Evolutionary conservation across 805 yeast species (phyloP).

Genomic region (Candida palmyrensis): DNA sequence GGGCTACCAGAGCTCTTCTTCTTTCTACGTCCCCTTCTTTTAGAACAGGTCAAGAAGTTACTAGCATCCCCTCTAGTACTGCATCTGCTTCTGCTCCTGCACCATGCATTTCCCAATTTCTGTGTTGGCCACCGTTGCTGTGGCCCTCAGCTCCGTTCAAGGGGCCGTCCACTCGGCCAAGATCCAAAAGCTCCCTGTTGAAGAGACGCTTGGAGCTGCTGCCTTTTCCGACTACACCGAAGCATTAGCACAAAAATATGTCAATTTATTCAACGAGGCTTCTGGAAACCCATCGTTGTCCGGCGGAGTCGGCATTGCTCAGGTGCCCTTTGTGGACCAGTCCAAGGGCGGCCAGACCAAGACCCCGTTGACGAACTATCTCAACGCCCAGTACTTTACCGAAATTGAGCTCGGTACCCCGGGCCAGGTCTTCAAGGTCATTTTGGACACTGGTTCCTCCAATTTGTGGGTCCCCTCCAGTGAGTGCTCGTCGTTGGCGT

Average conservation of each 20-base stretch:
- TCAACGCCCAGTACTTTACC: constrained; percentile 94
- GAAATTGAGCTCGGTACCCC: constrained; percentile 92
- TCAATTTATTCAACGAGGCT: constrained; percentile 41
- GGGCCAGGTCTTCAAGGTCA: constrained; percentile 87
- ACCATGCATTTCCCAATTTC: constrained; percentile 30
- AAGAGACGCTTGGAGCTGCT: constrained; percentile 49
- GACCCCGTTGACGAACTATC: constrained; percentile 84
- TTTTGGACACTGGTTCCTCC: constrained; percentile 94
- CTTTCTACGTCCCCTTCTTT: no score
- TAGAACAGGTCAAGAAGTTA: no score
- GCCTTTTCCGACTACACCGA: constrained; percentile 49
- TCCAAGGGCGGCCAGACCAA: constrained; percentile 44
- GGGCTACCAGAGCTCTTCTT: no score
- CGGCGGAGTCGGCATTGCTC: constrained; percentile 19
- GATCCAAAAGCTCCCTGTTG: constrained; percentile 54
- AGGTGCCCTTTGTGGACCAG: constrained; percentile 37
- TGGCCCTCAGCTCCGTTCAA: constrained; percentile 33
- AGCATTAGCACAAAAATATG: constrained; percentile 59
- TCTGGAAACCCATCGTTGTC: constrained; percentile 17
- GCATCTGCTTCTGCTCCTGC: no score
- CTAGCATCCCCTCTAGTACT: no score
- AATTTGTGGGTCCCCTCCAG: constrained; percentile 94
- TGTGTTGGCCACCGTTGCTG: constrained; percentile 40
- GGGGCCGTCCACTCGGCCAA: constrained; percentile 53
- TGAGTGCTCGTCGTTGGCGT: constrained; percentile 90